A percentile compares a stretch with the other conserved stretches of the same genome.
phyloP scores from a whole-genome alignment of 2,329 filamentous ascomycete genomes.

The Fusarium fujikuroi region DNA sequence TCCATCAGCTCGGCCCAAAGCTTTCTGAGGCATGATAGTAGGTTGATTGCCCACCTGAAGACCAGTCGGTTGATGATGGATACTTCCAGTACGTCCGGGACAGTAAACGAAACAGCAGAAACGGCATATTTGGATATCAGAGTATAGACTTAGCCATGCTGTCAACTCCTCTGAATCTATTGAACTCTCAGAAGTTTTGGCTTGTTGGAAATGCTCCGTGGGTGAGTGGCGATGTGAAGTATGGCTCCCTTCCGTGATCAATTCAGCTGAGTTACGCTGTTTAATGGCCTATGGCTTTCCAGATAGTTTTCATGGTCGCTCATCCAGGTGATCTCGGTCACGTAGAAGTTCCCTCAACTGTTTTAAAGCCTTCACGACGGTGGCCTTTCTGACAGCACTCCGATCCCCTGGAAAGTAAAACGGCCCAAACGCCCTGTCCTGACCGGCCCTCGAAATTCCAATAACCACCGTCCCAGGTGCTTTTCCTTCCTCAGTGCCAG shows the following conservation, averaged over 20 bases:
- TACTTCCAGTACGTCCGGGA: background rate
- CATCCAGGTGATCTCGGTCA: background rate
- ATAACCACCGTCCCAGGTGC: slow-evolving; percentile 32
- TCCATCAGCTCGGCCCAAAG: background rate
- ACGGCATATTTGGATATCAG: background rate
- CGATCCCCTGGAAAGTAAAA: slow-evolving; percentile 30
- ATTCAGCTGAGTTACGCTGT: too few species aligned
- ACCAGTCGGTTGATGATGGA: background rate
- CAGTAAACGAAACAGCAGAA: background rate
- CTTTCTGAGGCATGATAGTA: too few species aligned
- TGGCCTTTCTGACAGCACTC: slow-evolving; percentile 15
- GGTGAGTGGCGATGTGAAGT: too few species aligned
- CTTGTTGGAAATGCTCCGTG: accelerated
- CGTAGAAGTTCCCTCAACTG: slow-evolving; percentile 17
- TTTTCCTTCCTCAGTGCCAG: slow-evolving; percentile 25
- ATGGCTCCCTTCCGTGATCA: background rate
- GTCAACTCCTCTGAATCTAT: background rate
- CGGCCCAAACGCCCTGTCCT: slow-evolving; percentile 9
- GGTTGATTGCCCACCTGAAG: background rate
- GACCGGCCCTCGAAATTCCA: slow-evolving; percentile 11
- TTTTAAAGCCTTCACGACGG: background rate
- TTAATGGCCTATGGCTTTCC: background rate
- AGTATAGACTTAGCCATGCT: accelerated
- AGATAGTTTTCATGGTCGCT: background rate
- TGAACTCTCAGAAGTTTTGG: background rate